Evolutionary conservation across 2,329 filamentous ascomycete species (phyloP).

Genomic region (Sporothrix luriei): DNA sequence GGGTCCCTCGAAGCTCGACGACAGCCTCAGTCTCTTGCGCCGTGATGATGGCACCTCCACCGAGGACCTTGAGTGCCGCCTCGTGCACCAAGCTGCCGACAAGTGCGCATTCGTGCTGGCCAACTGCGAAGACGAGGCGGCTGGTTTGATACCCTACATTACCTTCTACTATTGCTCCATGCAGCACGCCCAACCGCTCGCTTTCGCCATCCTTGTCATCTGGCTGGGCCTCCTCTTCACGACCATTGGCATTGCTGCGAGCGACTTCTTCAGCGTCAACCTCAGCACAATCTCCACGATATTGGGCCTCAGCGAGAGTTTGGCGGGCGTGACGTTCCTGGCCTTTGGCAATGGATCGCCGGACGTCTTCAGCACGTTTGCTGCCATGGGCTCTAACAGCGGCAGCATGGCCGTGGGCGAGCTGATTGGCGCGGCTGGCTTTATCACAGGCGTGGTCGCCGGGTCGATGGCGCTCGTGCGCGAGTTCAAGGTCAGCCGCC

Average conservation of each 20-base stretch:
- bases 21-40: constrained; percentile 8
- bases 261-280: constrained; percentile 98
- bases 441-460: constrained; percentile 94
- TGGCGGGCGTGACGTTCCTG: constrained; percentile 93
- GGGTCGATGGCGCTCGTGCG: constrained; percentile 97
- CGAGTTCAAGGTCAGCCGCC: constrained; percentile 87
- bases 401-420: constrained; percentile 96
- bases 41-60: constrained; percentile 33
- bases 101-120: constrained; percentile 82
- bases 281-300: constrained; percentile 88
- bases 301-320: constrained; percentile 89
- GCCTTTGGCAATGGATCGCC: constrained; percentile 98
- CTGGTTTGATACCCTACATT: constrained; percentile 86
- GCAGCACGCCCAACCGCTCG: constrained; percentile 67
- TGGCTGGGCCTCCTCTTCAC: constrained; percentile 93
- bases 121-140: constrained; percentile 86
- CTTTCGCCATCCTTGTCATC: constrained; percentile 73
- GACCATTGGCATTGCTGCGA: constrained; percentile 95
- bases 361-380: constrained; percentile 98
- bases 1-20: not conserved
- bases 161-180: constrained; percentile 87
- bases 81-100: constrained; percentile 75
- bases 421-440: constrained; percentile 89
- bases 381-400: constrained; percentile 94
- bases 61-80: constrained; percentile 64